Percentiles rank a stretch among this genome's conserved stretches.
Conservation (phyloP, 2,329 filamentous ascomycete species). For the Botrytis pseudocinerea region DNA sequence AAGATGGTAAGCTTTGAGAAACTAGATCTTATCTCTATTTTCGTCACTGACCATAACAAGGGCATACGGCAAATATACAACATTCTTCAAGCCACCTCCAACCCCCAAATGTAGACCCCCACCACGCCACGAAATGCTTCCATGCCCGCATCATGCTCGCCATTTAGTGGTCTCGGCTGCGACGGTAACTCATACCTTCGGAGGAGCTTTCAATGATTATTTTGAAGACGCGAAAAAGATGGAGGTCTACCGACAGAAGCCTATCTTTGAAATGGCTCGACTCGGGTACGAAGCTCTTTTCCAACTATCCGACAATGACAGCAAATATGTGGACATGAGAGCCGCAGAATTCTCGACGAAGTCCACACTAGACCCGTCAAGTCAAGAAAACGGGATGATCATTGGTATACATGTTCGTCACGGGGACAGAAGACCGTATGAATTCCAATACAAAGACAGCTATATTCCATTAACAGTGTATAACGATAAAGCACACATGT, state of each 20-base stretch:
- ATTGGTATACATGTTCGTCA: slow-evolving; percentile 78
- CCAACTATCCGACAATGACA: slow-evolving; percentile 64
- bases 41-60: slow-evolving; percentile 38
- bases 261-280: slow-evolving; percentile 68
- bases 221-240: slow-evolving; percentile 53
- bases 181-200: slow-evolving; percentile 66
- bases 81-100: slow-evolving; percentile 70
- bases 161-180: slow-evolving; percentile 74
- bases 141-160: slow-evolving; percentile 73
- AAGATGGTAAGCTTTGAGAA: slow-evolving; percentile 56
- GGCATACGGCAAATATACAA: slow-evolving; percentile 74
- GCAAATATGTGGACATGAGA: slow-evolving; percentile 62
- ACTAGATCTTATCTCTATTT: background rate
- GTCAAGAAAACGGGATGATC: slow-evolving; percentile 50
- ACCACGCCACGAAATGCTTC: slow-evolving; percentile 72
- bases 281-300: slow-evolving; percentile 74
- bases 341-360: slow-evolving; percentile 55
- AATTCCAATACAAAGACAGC: slow-evolving; percentile 73
- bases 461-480: slow-evolving; percentile 77
- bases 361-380: slow-evolving; percentile 46
- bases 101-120: slow-evolving; percentile 67
- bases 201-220: slow-evolving; percentile 55
- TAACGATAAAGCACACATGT: slow-evolving; percentile 55
- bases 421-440: slow-evolving; percentile 75
- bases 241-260: slow-evolving; percentile 54